These are phyloP conservation scores for Pyrus betulifolia DNA, from an alignment of 306 rosid genomes.

Conservation along the genomic window DNA sequence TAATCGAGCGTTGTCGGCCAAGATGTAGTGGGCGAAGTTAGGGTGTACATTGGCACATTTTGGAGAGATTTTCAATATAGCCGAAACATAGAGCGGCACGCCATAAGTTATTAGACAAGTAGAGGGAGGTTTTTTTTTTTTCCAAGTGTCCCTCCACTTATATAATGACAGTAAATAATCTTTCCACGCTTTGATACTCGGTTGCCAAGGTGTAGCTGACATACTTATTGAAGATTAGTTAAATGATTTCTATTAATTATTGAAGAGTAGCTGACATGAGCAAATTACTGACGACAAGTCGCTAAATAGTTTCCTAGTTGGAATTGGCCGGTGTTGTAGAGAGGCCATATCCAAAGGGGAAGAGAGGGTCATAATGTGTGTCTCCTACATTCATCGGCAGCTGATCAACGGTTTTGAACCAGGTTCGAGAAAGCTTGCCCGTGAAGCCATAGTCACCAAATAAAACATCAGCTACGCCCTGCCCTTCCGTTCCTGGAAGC, in stretches of 20 bases:
- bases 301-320: background rate
- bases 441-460: constrained; percentile 34
- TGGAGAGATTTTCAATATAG: no score
- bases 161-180: no score
- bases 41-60: no score
- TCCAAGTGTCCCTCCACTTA: no score
- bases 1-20: no score
- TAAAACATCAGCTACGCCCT: constrained; percentile 32
- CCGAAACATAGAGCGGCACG: no score
- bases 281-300: no score
- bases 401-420: constrained; percentile 40
- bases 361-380: constrained; percentile 30
- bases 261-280: background rate
- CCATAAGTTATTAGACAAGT: no score
- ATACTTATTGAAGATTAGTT: background rate
- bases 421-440: constrained; percentile 28
- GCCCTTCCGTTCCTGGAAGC: constrained; percentile 39
- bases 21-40: no score
- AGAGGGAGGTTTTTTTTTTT: no score
- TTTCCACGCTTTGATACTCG: no score
- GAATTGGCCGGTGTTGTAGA: constrained; percentile 14
- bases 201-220: no score
- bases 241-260: background rate
- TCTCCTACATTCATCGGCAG: constrained; percentile 39
- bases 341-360: constrained; percentile 34